Evolutionary conservation across 2,329 filamentous ascomycete species (phyloP).

Genomic region (Colletotrichum euphorbiae): DNA sequence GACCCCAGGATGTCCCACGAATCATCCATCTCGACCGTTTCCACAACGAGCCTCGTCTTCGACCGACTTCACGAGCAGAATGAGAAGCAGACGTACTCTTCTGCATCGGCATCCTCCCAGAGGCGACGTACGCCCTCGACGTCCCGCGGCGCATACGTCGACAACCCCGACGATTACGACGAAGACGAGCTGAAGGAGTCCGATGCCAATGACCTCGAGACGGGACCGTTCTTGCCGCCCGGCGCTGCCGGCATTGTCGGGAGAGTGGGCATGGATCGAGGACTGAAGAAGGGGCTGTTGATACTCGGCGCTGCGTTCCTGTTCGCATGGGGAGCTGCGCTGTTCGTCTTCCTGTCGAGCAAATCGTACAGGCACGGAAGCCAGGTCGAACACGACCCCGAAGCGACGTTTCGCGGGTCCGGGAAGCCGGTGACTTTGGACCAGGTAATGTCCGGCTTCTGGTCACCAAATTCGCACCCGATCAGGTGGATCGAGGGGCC

Average conservation of each 20-base stretch:
- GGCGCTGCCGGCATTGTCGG: conserved; percentile 50
- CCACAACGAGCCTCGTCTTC: conserved; percentile 85
- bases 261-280: conserved; percentile 71
- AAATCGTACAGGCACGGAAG: conserved; percentile 75
- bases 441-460: conserved; percentile 75
- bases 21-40: conserved; percentile 77
- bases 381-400: conserved; percentile 73
- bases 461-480: conserved; percentile 70
- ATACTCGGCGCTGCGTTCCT: conserved; percentile 71
- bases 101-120: conserved; percentile 41
- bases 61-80: conserved; percentile 75
- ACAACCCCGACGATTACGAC: conserved; percentile 54
- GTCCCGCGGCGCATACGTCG: conserved; percentile 46
- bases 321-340: conserved; percentile 75
- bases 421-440: conserved; percentile 81
- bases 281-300: conserved; percentile 71
- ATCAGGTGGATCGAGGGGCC: conserved; percentile 84
- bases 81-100: conserved; percentile 48
- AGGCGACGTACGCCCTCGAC: conserved; percentile 25
- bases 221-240: conserved; percentile 63
- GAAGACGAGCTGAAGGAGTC: conserved; percentile 53
- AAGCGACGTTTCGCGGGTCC: conserved; percentile 71
- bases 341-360: conserved; percentile 73
- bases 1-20: conserved; percentile 59
- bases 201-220: conserved; percentile 61